Percentiles rank a stretch among this genome's conserved stretches.
These are phyloP conservation scores for Alternaria conjuncta DNA, from an alignment of 2,329 filamentous ascomycete genomes.

Conservation along the genomic window DNA sequence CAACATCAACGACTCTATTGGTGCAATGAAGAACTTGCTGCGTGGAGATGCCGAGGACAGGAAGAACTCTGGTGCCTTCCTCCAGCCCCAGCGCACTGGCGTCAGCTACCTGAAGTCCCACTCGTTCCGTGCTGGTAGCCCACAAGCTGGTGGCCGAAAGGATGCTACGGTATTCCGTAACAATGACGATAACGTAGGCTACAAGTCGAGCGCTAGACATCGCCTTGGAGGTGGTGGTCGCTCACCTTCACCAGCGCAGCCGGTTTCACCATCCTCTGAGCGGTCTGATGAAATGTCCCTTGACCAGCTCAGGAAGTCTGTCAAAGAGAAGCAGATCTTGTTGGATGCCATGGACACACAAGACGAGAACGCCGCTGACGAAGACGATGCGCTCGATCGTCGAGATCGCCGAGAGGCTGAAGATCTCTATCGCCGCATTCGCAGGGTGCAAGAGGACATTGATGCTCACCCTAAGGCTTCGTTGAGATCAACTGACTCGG, in stretches of 20 bases:
- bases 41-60: constrained; percentile 87
- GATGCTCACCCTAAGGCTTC: constrained; percentile 85
- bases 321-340: constrained; percentile 91
- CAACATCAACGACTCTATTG: constrained; percentile 91
- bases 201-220: constrained; percentile 90
- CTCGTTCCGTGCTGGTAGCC: constrained; percentile 76
- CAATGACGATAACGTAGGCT: constrained; percentile 88
- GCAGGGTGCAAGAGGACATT: constrained; percentile 92
- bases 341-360: constrained; percentile 96
- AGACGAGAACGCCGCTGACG: constrained; percentile 86
- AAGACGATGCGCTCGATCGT: constrained; percentile 90
- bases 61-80: constrained; percentile 85
- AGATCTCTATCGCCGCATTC: constrained; percentile 89
- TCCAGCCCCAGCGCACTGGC: constrained; percentile 95
- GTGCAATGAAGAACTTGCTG: constrained; percentile 87
- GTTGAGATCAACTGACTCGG: constrained; percentile 69
- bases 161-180: constrained; percentile 98
- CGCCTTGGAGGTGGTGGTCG: constrained; percentile 71
- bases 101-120: constrained; percentile 97
- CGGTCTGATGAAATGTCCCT: constrained; percentile 79
- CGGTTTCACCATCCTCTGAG: constrained; percentile 60
- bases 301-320: constrained; percentile 90
- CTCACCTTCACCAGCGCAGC: constrained; percentile 77
- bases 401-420: constrained; percentile 91
- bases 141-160: constrained; percentile 71